Evolutionary conservation across 139 green algal genomes (phyloP), one percentile per base, ranked within the genome.

Genomic region (Gonium pectorale): DNA sequence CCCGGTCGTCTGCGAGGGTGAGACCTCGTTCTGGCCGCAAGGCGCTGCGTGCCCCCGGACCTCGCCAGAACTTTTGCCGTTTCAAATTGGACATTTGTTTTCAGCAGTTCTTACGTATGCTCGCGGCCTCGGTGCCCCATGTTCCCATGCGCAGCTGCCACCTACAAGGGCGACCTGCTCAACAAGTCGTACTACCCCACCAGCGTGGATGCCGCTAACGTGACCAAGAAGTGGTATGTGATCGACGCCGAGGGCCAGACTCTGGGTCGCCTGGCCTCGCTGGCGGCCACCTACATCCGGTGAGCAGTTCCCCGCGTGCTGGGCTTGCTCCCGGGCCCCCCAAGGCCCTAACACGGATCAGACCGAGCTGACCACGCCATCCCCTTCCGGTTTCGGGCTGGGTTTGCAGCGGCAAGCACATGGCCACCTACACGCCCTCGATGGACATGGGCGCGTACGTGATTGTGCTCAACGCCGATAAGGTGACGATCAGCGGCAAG

Each of bases 111-210:
- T 13, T 13, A 13, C 49, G 49, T 26, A 17, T 13, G 49, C 17
- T 59, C 15, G 17, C 13, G 15, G 49, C 17, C 15, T 26, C 49
- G 17, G 13, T 24, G 54, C 54, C 29, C 17, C 5, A 21, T 17
- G 60, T 60, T 15, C 2, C 5, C 46, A 33, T 37, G 17, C 9
- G 75, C 41, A 70, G 54, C 54, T 2, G 79, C 67, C 26, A 43
- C 79, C 62, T 89, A 79, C 80, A 91, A 90, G 86, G 86, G 89
- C 26, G 96, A 99, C 90, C 80, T 94, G 43, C 95, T 95, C 89
- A 99, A 99, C 93, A 93, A 85, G 46, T 97, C 96, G 2, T 99
- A 98, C 92, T 99, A 99, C 90, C 97, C 97, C 37, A 99, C 94
- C 33, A 87, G 77, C 17, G 90, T 87, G 22, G 97, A 99, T 85